These are phyloP conservation scores for Vairimorpha apis DNA, from an alignment of 371 early-diverging fungal genomes.

Conservation along the genomic window DNA sequence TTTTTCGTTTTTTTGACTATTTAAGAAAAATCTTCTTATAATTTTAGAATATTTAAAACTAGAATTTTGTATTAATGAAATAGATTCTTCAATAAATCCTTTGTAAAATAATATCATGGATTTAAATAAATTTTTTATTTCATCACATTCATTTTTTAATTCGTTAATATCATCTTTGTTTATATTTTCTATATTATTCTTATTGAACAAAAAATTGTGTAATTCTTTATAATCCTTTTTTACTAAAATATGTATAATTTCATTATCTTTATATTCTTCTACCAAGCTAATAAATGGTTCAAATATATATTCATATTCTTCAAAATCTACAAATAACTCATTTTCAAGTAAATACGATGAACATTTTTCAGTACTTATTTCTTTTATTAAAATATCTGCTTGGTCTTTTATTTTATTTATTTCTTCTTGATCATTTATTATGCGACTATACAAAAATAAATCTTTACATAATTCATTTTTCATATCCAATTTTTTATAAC, in stretches of 20 bases:
- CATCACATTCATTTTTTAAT: constrained; percentile 5
- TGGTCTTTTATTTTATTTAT: constrained; percentile 12
- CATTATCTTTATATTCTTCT: background rate
- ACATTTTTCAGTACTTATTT: too few species aligned
- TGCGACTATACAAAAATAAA: constrained; percentile 6
- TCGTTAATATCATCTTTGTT: constrained; percentile 1
- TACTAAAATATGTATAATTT: too few species aligned
- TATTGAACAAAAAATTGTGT: background rate
- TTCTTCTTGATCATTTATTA: constrained; percentile 15
- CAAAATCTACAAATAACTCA: background rate
- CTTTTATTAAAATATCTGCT: constrained; percentile 2
- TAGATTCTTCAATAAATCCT: constrained; percentile 2
- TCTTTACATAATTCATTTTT: constrained; percentile 13
- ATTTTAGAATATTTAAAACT: constrained; percentile 13
- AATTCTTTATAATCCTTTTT: background rate
- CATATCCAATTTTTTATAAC: constrained; percentile 11
- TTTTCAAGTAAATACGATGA: constrained; percentile 1
- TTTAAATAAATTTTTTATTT: constrained; percentile 7
- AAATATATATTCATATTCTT: constrained; percentile 10
- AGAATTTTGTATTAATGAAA: constrained; percentile 15
- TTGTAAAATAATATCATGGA: background rate
- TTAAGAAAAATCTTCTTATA: background rate
- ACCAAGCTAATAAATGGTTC: background rate
- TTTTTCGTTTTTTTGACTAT: background rate
- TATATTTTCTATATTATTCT: constrained; percentile 7